Conservation (phyloP, 345 rosid genomes). For the Stellera chamaejasme region DNA sequence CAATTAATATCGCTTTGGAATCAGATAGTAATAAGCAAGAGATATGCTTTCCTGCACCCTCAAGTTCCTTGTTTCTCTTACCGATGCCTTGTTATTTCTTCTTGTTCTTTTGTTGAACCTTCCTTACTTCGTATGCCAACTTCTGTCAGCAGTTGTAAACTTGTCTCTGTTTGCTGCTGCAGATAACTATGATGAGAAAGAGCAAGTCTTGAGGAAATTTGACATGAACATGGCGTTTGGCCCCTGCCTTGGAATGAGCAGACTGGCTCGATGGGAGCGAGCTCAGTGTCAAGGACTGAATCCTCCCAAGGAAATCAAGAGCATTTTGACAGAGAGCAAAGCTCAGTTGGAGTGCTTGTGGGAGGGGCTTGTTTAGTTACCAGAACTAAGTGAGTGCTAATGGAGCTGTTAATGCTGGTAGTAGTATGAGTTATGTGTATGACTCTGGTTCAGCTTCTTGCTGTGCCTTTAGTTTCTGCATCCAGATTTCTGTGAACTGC, state of each 20-base stretch:
- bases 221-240: conserved; percentile 85
- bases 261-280: conserved; percentile 68
- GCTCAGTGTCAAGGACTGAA: conserved; percentile 58
- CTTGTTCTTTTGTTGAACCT: no score
- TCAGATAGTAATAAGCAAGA: no score
- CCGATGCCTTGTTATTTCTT: neutral
- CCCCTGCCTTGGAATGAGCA: conserved; percentile 70
- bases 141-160: no score
- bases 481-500: neutral
- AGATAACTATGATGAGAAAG: conserved; percentile 41
- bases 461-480: neutral
- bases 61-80: neutral
- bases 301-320: conserved; percentile 52
- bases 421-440: neutral
- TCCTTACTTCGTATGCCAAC: no score
- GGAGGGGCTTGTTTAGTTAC: conserved; percentile 49
- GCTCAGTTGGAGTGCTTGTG: conserved; percentile 47
- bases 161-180: neutral
- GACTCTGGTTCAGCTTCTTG: conserved; percentile 9
- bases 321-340: conserved; percentile 34
- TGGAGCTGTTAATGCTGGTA: neutral
- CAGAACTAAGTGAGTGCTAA: neutral
- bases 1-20: no score
- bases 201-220: conserved; percentile 54
- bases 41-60: no score